phyloP scores from a whole-genome alignment of 2,329 filamentous ascomycete genomes.

The Aspergillus latus region DNA sequence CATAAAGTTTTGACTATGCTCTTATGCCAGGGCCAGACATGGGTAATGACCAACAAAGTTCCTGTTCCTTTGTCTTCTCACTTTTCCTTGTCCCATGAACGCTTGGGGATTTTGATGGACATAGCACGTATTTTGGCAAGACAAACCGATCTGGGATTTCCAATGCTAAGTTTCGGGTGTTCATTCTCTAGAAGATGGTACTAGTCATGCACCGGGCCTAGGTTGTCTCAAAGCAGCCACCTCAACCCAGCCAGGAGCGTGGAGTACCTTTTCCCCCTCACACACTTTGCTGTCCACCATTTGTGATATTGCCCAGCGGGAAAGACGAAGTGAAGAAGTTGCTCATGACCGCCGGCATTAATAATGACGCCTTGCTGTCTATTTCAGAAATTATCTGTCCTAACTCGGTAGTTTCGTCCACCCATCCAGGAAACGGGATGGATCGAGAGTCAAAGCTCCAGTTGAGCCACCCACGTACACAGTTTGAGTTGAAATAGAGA shows the following conservation, averaged over 20 bases:
- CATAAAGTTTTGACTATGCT: constrained; percentile 2
- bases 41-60: neutral
- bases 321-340: too few species aligned
- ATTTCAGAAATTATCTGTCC: too few species aligned
- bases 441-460: neutral
- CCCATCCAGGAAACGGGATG: too few species aligned
- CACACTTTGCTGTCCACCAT: neutral
- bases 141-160: neutral
- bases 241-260: neutral
- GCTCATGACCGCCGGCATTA: too few species aligned
- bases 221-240: neutral
- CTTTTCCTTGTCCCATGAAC: neutral
- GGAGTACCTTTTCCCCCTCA: neutral
- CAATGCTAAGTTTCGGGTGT: neutral
- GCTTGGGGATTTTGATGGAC: neutral
- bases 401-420: too few species aligned
- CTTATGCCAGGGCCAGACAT: constrained; percentile 1
- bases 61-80: neutral
- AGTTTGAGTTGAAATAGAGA: neutral
- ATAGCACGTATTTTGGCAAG: neutral
- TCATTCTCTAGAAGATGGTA: neutral
- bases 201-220: too few species aligned
- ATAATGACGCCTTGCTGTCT: neutral
- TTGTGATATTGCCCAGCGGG: too few species aligned
- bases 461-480: neutral